Evolutionary conservation across 2,329 filamentous ascomycete species (phyloP).

Genomic region (Rhinocladiella mackenziei): DNA sequence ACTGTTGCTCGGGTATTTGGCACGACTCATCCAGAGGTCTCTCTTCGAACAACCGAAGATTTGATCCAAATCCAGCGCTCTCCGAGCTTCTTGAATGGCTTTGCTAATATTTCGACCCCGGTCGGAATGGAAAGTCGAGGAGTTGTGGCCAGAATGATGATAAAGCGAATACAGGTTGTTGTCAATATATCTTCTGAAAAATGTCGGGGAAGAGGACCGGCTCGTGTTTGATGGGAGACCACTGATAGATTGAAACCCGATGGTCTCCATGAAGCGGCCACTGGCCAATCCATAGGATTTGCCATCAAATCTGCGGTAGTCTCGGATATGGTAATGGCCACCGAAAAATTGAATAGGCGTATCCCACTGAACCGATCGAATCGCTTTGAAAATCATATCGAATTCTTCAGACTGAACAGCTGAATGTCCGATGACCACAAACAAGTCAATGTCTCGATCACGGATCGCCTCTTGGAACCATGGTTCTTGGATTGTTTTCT

Average conservation of each 20-base stretch:
- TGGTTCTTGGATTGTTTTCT: constrained; percentile 71
- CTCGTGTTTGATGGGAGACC: constrained; percentile 51
- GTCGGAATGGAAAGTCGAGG: constrained; percentile 69
- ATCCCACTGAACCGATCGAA: constrained; percentile 71
- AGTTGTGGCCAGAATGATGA: constrained; percentile 71
- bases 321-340: constrained; percentile 83
- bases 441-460: constrained; percentile 76
- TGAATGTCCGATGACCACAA: constrained; percentile 81
- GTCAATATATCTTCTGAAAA: constrained; percentile 82
- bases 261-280: constrained; percentile 89
- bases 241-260: constrained; percentile 86
- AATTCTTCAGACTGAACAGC: constrained; percentile 78
- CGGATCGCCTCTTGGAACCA: constrained; percentile 87
- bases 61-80: constrained; percentile 66
- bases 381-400: constrained; percentile 69
- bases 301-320: constrained; percentile 74
- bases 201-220: constrained; percentile 48
- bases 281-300: constrained; percentile 77
- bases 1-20: constrained; percentile 65
- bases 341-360: constrained; percentile 89
- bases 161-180: constrained; percentile 84
- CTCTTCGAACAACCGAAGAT: constrained; percentile 78
- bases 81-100: constrained; percentile 66
- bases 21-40: constrained; percentile 76
- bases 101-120: constrained; percentile 67